phyloP scores from a whole-genome alignment of 169 alveolate genomes.

The Plasmodium vivax region DNA sequence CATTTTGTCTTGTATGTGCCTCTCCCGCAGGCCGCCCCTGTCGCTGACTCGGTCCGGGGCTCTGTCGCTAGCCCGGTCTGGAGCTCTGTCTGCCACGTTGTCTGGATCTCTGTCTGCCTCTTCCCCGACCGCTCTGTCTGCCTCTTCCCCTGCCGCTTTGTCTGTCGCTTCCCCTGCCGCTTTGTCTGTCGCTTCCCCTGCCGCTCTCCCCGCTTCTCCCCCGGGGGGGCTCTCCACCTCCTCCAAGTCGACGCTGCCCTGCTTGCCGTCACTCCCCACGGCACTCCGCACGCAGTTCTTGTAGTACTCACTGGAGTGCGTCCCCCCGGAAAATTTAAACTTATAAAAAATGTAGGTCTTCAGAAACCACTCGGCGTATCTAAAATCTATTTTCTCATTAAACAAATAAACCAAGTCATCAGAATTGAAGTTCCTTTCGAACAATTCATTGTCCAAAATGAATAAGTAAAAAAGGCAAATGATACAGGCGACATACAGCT shows the following conservation, averaged over 20 bases:
- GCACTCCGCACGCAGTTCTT: neutral
- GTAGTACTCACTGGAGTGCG: neutral
- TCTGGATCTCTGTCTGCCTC: neutral
- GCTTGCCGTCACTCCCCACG: neutral
- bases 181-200: neutral
- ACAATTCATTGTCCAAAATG: slow-evolving; percentile 44
- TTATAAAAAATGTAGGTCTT: slow-evolving; percentile 48
- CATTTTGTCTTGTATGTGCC: neutral
- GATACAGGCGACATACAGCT: slow-evolving; percentile 37
- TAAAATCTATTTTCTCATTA: slow-evolving; percentile 38
- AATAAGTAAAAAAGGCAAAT: slow-evolving; percentile 31
- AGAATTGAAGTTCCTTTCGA: slow-evolving; percentile 12
- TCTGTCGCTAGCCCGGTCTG: neutral
- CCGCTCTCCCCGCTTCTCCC: neutral
- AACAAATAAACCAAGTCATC: slow-evolving; percentile 31
- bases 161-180: neutral
- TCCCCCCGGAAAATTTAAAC: slow-evolving; percentile 19
- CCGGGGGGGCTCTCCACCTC: neutral
- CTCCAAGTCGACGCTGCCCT: neutral
- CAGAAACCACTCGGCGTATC: slow-evolving; percentile 69
- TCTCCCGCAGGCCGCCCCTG: neutral
- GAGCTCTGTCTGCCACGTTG: neutral
- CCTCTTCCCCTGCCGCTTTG: neutral
- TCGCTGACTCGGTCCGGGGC: neutral
- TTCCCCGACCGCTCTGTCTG: neutral